Evolutionary conservation across 2,329 filamentous ascomycete genomes (phyloP).

Genomic region (Neurospora sp.): DNA sequence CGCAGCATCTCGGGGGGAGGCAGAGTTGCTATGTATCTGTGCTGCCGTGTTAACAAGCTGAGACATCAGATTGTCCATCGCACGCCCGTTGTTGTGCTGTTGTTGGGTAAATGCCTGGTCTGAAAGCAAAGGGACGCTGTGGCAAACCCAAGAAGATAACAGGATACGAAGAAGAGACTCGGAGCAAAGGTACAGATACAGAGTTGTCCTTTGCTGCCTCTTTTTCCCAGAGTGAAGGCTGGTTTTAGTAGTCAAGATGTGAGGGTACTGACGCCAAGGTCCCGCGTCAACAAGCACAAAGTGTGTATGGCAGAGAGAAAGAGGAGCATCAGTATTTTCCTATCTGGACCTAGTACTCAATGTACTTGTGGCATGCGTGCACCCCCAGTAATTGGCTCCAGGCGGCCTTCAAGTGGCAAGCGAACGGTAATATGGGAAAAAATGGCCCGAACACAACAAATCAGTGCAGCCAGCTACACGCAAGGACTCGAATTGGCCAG

Average conservation of each 20-base stretch:
- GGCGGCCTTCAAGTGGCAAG: not conserved
- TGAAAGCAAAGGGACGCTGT: not conserved
- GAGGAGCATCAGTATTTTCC: not conserved
- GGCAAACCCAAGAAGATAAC: not conserved
- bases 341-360: not conserved
- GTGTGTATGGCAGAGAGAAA: not conserved
- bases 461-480: not conserved
- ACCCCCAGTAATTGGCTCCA: not conserved
- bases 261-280: not conserved
- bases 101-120: not conserved
- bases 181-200: not conserved
- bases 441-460: not conserved
- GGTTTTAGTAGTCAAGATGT: not conserved
- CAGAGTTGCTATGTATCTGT: not conserved
- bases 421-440: not conserved
- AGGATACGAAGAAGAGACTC: not conserved
- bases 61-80: not conserved
- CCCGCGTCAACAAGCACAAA: not conserved
- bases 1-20: not conserved
- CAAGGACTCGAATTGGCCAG: not conserved
- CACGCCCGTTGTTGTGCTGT: not conserved
- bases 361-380: not conserved
- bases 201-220: not conserved
- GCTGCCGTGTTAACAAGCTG: not conserved
- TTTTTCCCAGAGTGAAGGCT: not conserved